phyloP scores from a whole-genome alignment of 2,329 filamentous ascomycete species.

The Penicillium occitanis region DNA sequence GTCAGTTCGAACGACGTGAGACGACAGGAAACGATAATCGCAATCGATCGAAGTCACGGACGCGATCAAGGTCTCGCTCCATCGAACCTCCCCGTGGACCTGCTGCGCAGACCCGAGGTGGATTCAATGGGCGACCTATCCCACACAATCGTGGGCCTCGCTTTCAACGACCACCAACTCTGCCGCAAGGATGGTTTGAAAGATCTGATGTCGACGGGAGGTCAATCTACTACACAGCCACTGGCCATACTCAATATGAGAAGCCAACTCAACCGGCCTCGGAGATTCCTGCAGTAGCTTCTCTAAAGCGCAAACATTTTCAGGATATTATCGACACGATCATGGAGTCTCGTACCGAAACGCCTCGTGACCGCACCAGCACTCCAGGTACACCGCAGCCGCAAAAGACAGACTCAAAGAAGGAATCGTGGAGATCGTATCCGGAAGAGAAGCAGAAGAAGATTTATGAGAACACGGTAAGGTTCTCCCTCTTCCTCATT shows the following conservation, averaged over 20 bases:
- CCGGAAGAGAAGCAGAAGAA: slow-evolving; percentile 84
- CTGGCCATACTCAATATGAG: slow-evolving; percentile 77
- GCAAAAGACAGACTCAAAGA: slow-evolving; percentile 54
- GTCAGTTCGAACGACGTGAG: slow-evolving; percentile 62
- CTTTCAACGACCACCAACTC: slow-evolving; percentile 56
- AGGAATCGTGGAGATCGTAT: slow-evolving; percentile 53
- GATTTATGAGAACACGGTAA: slow-evolving; percentile 88
- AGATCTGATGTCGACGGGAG: slow-evolving; percentile 70
- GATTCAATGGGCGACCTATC: slow-evolving; percentile 40
- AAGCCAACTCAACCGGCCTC: slow-evolving; percentile 69
- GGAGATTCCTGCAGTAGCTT: slow-evolving; percentile 62
- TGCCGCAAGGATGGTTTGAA: slow-evolving; percentile 85
- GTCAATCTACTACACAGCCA: slow-evolving; percentile 81
- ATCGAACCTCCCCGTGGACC: slow-evolving; percentile 47
- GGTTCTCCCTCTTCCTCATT: too few relatives aligned
- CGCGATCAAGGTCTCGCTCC: slow-evolving; percentile 50
- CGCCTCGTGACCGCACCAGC: slow-evolving; percentile 53
- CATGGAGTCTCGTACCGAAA: slow-evolving; percentile 53
- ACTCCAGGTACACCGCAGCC: slow-evolving; percentile 67
- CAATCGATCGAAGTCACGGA: slow-evolving; percentile 44
- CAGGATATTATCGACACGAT: slow-evolving; percentile 85
- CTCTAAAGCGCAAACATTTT: slow-evolving; percentile 71
- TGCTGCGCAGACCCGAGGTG: slow-evolving; percentile 50
- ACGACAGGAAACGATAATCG: slow-evolving; percentile 40
- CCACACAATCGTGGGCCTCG: slow-evolving; percentile 57